Evolutionary conservation across 2,329 filamentous ascomycete genomes (phyloP).

Genomic region (Gaeumannomyces sp.): DNA sequence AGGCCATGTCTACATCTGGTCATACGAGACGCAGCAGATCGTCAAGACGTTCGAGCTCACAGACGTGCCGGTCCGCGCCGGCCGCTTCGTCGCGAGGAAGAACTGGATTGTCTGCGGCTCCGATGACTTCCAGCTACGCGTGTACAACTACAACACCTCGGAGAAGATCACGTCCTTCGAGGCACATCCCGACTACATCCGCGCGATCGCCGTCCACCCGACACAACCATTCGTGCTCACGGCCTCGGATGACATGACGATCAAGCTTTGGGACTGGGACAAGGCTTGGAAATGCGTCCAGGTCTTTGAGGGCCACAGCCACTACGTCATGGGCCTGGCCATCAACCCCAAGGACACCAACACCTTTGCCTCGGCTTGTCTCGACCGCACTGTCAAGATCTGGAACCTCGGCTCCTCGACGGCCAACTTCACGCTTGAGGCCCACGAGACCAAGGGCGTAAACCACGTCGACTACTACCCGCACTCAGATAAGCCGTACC

Average conservation of each 20-base stretch:
- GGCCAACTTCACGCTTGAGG: conserved; percentile 93
- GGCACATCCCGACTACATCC: conserved; percentile 96
- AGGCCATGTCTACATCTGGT: conserved; percentile 99
- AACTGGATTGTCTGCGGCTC: conserved; percentile 98
- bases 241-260: conserved; percentile 96
- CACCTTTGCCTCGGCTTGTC: conserved; percentile 84
- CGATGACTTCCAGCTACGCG: conserved; percentile 66
- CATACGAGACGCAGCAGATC: conserved; percentile 91
- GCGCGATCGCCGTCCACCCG: conserved; percentile 91
- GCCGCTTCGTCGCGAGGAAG: conserved; percentile 93
- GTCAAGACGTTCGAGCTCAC: conserved; percentile 99
- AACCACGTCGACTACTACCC: conserved; percentile 93
- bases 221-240: conserved; percentile 94
- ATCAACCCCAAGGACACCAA: conserved; percentile 98
- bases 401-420: conserved; percentile 80
- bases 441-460: conserved; percentile 94
- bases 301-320: conserved; percentile 91
- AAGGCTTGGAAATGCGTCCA: conserved; percentile 97
- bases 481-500: conserved; percentile 71
- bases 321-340: conserved; percentile 89
- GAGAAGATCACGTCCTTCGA: conserved; percentile 98
- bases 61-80: conserved; percentile 94
- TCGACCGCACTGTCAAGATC: conserved; percentile 85
- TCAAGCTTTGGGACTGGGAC: conserved; percentile 99
- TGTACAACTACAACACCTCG: conserved; percentile 88